These are phyloP conservation scores for Ustilago crameri DNA, from an alignment of 1,284 basidiomycete genomes.

Conservation along the genomic window DNA sequence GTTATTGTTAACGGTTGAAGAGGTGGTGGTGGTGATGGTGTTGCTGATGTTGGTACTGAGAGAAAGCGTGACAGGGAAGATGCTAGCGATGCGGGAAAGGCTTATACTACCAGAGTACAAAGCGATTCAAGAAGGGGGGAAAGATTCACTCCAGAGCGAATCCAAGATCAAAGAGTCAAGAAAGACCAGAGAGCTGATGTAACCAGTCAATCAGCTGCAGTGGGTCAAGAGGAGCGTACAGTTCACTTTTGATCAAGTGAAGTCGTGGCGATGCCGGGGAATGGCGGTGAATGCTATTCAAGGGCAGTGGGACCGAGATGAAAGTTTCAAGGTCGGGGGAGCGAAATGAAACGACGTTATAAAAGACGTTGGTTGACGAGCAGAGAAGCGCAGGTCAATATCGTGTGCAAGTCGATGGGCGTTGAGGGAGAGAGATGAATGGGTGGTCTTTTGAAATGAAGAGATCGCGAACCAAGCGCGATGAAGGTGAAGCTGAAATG, in stretches of 20 bases:
- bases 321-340: background rate
- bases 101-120: constrained; percentile 39
- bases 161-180: background rate
- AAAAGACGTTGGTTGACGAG: background rate
- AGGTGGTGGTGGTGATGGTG: background rate
- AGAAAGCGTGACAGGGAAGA: background rate
- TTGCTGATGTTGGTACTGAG: no score
- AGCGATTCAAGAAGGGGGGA: background rate
- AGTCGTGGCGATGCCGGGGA: constrained; percentile 20
- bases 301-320: constrained; percentile 5
- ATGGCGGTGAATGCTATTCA: constrained; percentile 9
- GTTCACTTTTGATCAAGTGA: constrained; percentile 6
- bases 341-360: background rate
- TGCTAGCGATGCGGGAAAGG: background rate
- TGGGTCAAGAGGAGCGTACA: background rate
- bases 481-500: constrained; percentile 15
- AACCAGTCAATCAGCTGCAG: constrained; percentile 35
- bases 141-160: constrained; percentile 30
- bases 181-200: constrained; percentile 10
- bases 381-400: constrained; percentile 1
- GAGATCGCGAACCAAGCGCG: constrained; percentile 33
- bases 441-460: constrained; percentile 10
- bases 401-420: background rate
- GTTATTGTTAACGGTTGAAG: constrained; percentile 3
- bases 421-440: background rate